Evolutionary conservation across 2,329 filamentous ascomycete genomes (phyloP).

Genomic region (Penicillium aurantiogriseum): DNA sequence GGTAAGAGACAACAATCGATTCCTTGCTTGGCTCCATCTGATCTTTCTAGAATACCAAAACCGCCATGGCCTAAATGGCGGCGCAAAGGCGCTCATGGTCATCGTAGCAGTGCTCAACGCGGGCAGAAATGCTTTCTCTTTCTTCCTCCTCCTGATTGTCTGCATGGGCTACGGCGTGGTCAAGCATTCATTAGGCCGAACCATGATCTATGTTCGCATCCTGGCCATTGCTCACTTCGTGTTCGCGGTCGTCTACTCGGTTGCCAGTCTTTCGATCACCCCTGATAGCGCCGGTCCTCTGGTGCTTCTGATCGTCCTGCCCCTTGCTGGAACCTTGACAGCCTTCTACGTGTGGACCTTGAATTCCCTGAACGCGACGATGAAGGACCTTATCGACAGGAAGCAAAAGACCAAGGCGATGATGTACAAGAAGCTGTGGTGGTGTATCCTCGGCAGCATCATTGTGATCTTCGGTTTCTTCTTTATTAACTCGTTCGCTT

Average conservation of each 20-base stretch:
- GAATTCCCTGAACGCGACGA: conserved; percentile 88
- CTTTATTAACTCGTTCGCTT: conserved; percentile 96
- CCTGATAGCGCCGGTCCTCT: conserved; percentile 87
- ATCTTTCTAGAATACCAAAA: conserved; percentile 77
- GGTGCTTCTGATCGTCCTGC: conserved; percentile 88
- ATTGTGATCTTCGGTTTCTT: conserved; percentile 97
- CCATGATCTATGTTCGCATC: conserved; percentile 91
- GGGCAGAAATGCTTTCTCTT: conserved; percentile 93
- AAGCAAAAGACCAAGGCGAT: conserved; percentile 89
- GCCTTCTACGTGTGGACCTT: conserved; percentile 99
- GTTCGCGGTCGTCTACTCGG: conserved; percentile 89
- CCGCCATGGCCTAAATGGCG: conserved; percentile 76
- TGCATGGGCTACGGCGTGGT: conserved; percentile 99
- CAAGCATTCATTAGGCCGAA: conserved; percentile 84
- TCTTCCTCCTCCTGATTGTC: conserved; percentile 95
- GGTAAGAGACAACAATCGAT: conserved; percentile 50
- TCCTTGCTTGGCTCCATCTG: conserved; percentile 27
- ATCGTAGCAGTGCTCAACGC: conserved; percentile 92
- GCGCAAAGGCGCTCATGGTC: conserved; percentile 82
- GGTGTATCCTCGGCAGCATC: conserved; percentile 90
- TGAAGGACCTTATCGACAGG: conserved; percentile 91
- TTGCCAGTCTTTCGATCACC: conserved; percentile 83
- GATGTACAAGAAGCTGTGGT: conserved; percentile 99
- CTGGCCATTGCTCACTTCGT: conserved; percentile 90
- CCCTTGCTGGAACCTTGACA: conserved; percentile 85